phyloP scores from a whole-genome alignment of 805 yeast genomes.

The Candida insectorum region DNA sequence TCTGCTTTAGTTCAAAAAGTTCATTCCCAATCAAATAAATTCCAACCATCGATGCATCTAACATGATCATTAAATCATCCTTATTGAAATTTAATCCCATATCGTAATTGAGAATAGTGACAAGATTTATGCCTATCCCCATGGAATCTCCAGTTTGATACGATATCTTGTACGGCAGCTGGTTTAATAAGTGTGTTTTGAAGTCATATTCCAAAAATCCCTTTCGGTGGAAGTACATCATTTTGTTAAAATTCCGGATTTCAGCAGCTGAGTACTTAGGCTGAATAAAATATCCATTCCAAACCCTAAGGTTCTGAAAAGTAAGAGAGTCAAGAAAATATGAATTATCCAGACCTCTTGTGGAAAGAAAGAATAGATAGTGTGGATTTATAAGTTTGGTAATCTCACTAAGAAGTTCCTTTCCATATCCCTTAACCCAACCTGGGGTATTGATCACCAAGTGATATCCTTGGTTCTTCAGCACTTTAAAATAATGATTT shows the following conservation, averaged over 20 bases:
- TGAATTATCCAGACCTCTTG: constrained; percentile 24
- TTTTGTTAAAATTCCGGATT: constrained; percentile 46
- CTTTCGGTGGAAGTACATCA: constrained; percentile 52
- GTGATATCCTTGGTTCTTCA: constrained; percentile 23
- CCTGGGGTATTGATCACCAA: constrained; percentile 81
- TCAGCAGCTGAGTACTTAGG: constrained; percentile 48
- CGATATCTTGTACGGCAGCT: constrained; percentile 25
- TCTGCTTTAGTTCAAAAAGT: constrained; percentile 15
- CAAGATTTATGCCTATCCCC: constrained; percentile 22
- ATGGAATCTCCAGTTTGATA: constrained; percentile 15
- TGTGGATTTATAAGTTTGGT: constrained; percentile 49
- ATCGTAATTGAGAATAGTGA: constrained; percentile 23
- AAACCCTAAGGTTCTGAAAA: constrained; percentile 20
- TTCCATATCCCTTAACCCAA: constrained; percentile 87
- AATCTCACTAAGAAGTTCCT: constrained; percentile 54
- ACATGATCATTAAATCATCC: constrained; percentile 23
- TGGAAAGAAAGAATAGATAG: constrained; percentile 48
- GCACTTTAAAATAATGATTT: constrained; percentile 18
- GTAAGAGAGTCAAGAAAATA: constrained; percentile 26
- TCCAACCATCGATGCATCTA: constrained; percentile 44
- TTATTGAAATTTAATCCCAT: constrained; percentile 14
- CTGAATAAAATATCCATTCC: constrained; percentile 32
- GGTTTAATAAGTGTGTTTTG: constrained; percentile 17
- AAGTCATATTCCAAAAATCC: constrained; percentile 18
- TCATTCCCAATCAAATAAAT: constrained; percentile 28